Evolutionary conservation across 1,139 yeast genomes (phyloP).

Genomic region (Hemisphaericaspora xylanilytica): DNA sequence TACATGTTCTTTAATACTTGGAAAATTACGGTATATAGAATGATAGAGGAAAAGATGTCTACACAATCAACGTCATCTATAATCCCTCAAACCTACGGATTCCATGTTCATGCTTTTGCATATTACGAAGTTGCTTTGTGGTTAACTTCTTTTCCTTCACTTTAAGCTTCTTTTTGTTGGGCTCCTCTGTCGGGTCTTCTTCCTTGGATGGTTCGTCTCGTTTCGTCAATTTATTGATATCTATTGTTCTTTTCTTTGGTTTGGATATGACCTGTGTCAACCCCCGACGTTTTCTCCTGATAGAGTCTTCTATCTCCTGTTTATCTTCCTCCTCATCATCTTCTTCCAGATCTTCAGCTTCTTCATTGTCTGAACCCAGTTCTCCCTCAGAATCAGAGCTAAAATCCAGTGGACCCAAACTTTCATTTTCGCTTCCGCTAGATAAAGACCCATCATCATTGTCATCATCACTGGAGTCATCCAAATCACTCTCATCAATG

Average conservation of each 20-base stretch:
- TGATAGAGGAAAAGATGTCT: background rate
- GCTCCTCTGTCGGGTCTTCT: slow-evolving; percentile 4
- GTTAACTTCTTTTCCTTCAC: slow-evolving; percentile 35
- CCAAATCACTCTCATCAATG: slow-evolving; percentile 14
- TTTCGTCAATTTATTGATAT: slow-evolving; percentile 14
- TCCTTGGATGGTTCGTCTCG: background rate
- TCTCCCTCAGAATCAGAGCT: slow-evolving; percentile 14
- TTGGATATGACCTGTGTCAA: slow-evolving; percentile 18
- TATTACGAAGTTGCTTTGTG: slow-evolving; percentile 46
- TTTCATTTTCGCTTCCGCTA: slow-evolving; percentile 9
- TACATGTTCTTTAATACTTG: background rate
- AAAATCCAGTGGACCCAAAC: slow-evolving; percentile 41
- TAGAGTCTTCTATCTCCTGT: slow-evolving; percentile 11
- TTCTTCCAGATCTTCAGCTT: slow-evolving; percentile 14
- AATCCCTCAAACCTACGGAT: slow-evolving; percentile 66
- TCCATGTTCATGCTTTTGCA: slow-evolving; percentile 62
- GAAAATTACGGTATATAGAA: background rate
- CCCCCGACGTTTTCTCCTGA: slow-evolving; percentile 15
- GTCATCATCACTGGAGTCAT: slow-evolving; percentile 12
- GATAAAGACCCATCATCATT: slow-evolving; percentile 14
- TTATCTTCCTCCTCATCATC: slow-evolving; percentile 12
- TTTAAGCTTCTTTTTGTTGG: slow-evolving; percentile 26
- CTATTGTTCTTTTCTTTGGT: slow-evolving; percentile 11
- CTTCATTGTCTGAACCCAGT: slow-evolving; percentile 10
- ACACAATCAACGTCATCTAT: too few species aligned